Base-by-base conservation (phyloP, 2,329 filamentous ascomycete species). In the Aspergillus chevalieri region DNA sequence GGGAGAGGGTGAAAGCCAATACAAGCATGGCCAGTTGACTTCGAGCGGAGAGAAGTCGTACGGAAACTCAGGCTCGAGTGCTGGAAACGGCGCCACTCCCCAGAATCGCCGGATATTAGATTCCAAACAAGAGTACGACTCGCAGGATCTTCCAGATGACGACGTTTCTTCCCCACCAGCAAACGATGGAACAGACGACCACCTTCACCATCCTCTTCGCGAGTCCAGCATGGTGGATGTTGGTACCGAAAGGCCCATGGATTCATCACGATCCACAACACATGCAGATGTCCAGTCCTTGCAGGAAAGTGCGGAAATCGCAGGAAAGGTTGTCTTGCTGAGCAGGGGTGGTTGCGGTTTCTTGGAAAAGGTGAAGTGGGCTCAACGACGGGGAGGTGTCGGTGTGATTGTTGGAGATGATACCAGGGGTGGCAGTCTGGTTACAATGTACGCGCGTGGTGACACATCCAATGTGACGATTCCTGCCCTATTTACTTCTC, bases 391-490 rank as follows among this genome's bases (percentile, higher is more conserved):
- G 63, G 93, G 93, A 21, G 93, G 87, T 17, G 80, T 90, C 52
- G 93, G 89, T 33, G 76, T 98, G 52, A 94, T 98, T 56, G 91
- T 98, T 3, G 93, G 93, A 22, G 93, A 98, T 67, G 87, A 96
- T 67, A 86, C 88, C 50, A 87, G 88, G 53, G 92, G 92, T 42
- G 91, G 90, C 3, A 87, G 87, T 33, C 74, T 98, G 53, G 88
- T 97, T 46, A 93, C 94, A 60, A 98, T 98, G 93, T 97, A 95
- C 68, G 93, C 93, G n/a, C 84, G 88, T 62, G 93, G 92, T 34
- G 91, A 97, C 65, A 95, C 92, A 3, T 94, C 91, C 30, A 95
- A 96, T 62, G 82, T 97, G 57, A 89, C 89, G 0, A 96, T 98
- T 47, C 91, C 93, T 1, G 89, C 93, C 0, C 78, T 97, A 8